These are phyloP conservation scores for Hibiscus trionum DNA, from an alignment of 345 rosid species.

Conservation along the genomic window DNA sequence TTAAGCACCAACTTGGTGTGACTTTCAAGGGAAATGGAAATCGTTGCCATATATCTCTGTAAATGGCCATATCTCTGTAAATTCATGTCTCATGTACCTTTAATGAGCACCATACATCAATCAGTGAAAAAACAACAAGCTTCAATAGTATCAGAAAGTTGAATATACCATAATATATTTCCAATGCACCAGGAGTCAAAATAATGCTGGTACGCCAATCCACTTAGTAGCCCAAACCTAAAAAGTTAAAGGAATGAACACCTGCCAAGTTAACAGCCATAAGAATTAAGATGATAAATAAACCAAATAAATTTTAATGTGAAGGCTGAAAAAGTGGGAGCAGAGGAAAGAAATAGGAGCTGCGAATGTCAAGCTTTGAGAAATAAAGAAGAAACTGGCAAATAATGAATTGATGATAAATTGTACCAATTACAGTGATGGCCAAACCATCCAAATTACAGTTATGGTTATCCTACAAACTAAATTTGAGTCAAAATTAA, in stretches of 20 bases:
- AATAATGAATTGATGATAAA: conserved; percentile 8
- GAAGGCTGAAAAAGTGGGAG: background rate
- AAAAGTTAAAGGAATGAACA: conserved; percentile 59
- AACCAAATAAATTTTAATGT: background rate
- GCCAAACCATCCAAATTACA: no score
- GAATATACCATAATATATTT: conserved; percentile 71
- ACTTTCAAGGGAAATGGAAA: background rate
- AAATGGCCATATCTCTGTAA: no score
- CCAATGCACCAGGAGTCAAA: no score
- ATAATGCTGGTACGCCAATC: conserved; percentile 12
- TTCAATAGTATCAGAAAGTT: conserved; percentile 29
- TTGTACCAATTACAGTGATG: conserved; percentile 42
- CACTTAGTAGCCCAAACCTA: conserved; percentile 83
- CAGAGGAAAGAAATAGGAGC: conserved; percentile 4
- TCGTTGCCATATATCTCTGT: background rate
- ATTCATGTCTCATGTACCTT: conserved; percentile 41
- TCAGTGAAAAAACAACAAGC: no score
- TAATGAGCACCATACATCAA: conserved; percentile 22
- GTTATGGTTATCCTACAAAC: no score
- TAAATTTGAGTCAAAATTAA: no score
- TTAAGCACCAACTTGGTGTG: background rate
- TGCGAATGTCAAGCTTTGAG: background rate
- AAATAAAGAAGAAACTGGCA: background rate
- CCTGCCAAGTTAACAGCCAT: conserved; percentile 35
- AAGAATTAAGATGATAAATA: no score